Conservation (phyloP, 1,284 basidiomycete species). For the Volvariella surrecta region DNA sequence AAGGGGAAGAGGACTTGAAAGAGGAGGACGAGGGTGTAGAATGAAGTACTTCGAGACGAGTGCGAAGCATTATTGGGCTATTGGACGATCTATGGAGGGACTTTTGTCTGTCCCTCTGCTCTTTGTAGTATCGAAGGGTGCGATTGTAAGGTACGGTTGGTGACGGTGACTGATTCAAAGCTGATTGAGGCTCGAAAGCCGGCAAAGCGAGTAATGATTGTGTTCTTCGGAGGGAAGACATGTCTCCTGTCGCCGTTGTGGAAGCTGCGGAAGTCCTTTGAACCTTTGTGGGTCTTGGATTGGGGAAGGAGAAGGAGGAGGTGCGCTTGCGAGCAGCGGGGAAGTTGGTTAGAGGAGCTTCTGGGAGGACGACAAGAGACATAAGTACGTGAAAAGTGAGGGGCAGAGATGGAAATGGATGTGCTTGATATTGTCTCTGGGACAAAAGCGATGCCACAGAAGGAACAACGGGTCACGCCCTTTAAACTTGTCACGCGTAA, state of each 20-base stretch:
- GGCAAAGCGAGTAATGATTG: conserved; percentile 28
- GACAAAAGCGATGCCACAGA: neutral
- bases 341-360: conserved; percentile 11
- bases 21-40: conserved; percentile 4
- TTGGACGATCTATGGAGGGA: conserved; percentile 12
- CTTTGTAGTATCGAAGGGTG: conserved; percentile 29
- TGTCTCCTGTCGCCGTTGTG: neutral
- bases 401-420: neutral
- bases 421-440: conserved; percentile 1
- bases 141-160: conserved; percentile 21
- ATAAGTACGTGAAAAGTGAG: conserved; percentile 7
- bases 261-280: conserved; percentile 18
- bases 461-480: no score
- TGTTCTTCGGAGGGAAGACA: conserved; percentile 29
- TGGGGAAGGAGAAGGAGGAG: conserved; percentile 25
- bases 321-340: conserved; percentile 29
- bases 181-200: conserved; percentile 14
- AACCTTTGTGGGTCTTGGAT: conserved; percentile 25
- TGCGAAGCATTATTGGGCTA: conserved; percentile 15
- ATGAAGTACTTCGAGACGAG: neutral
- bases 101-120: conserved; percentile 29
- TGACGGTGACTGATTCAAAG: neutral
- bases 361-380: conserved; percentile 14
- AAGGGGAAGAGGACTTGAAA: conserved; percentile 7
- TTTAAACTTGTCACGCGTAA: no score